These are phyloP conservation scores for Mortierella sp. DNA, from an alignment of 371 early-diverging fungal genomes.

Conservation along the genomic window DNA sequence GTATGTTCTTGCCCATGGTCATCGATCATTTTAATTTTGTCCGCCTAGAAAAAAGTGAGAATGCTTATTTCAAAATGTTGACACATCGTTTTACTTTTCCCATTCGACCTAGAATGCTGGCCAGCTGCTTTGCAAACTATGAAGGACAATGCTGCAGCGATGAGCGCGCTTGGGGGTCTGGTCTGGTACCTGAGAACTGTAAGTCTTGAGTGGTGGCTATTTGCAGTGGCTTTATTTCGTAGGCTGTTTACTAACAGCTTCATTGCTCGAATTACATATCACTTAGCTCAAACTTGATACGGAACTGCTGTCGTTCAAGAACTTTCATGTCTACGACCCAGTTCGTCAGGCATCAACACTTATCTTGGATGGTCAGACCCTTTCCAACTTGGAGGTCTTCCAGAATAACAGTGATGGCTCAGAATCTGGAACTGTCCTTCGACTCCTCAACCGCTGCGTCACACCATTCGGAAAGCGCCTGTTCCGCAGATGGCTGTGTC, in stretches of 20 bases:
- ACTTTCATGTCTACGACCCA: constrained; percentile 87
- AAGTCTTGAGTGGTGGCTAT: constrained; percentile 16
- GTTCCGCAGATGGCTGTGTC: constrained; percentile 93
- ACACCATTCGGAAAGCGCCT: constrained; percentile 94
- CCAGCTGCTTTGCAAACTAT: constrained; percentile 61
- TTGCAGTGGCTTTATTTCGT: background rate
- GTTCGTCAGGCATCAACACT: constrained; percentile 75
- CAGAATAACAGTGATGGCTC: constrained; percentile 85
- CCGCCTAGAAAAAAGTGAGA: background rate
- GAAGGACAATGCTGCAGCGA: constrained; percentile 60
- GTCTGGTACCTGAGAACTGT: constrained; percentile 82
- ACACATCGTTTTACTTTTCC: background rate
- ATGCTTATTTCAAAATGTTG: background rate
- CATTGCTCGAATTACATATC: no score
- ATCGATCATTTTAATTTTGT: background rate
- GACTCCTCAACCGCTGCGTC: constrained; percentile 86
- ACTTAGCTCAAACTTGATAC: constrained; percentile 84
- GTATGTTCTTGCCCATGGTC: background rate
- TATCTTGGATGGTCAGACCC: constrained; percentile 94
- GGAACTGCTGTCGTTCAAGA: constrained; percentile 86
- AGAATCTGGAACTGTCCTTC: constrained; percentile 88
- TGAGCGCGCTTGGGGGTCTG: constrained; percentile 86
- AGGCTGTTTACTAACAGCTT: background rate
- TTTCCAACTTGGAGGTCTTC: constrained; percentile 96
- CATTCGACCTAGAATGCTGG: constrained; percentile 82